Evolutionary conservation across 2,329 filamentous ascomycete species (phyloP).

Genomic region (Pseudogymnoascus sp.): DNA sequence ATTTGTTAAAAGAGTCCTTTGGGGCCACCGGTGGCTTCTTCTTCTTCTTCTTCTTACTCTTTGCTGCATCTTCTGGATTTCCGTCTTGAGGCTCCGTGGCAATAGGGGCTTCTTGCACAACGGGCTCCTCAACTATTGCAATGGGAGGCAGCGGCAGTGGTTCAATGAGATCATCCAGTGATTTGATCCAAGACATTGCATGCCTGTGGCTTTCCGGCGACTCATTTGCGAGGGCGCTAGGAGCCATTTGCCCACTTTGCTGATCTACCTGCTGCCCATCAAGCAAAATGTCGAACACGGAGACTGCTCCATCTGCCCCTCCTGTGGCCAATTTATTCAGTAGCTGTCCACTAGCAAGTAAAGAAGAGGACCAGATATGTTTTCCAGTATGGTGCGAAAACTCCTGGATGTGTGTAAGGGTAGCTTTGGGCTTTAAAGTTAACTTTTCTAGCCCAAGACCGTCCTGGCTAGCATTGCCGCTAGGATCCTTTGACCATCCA

Average conservation of each 20-base stretch:
- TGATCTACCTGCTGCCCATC: not conserved
- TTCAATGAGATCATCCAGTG: conserved; percentile 4
- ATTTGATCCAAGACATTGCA: not conserved
- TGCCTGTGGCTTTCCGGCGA: not conserved
- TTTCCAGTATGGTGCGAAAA: conserved; percentile 71
- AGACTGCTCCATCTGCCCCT: conserved; percentile 71
- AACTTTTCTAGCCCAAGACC: not conserved
- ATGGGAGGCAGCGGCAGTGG: not conserved
- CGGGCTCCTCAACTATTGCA: not conserved
- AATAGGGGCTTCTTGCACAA: not conserved
- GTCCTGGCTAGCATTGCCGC: not conserved
- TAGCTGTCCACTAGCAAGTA: conserved; percentile 26
- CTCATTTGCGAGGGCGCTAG: not conserved
- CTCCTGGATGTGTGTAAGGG: conserved; percentile 45
- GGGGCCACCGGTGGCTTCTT: conserved; percentile 27
- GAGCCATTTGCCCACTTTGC: not conserved
- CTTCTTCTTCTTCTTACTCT: conserved; percentile 18
- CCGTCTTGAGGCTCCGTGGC: not conserved
- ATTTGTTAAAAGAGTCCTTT: conserved; percentile 48
- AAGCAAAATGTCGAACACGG: conserved; percentile 28
- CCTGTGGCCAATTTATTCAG: conserved; percentile 50
- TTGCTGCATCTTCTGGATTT: not conserved
- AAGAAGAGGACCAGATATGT: conserved; percentile 74
- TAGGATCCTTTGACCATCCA: not conserved
- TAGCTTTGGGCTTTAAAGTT: conserved; percentile 13